Evolutionary conservation across 495 filamentous ascomycete genomes (phyloP).

Genomic region (Xanthoparmelia taractica): DNA sequence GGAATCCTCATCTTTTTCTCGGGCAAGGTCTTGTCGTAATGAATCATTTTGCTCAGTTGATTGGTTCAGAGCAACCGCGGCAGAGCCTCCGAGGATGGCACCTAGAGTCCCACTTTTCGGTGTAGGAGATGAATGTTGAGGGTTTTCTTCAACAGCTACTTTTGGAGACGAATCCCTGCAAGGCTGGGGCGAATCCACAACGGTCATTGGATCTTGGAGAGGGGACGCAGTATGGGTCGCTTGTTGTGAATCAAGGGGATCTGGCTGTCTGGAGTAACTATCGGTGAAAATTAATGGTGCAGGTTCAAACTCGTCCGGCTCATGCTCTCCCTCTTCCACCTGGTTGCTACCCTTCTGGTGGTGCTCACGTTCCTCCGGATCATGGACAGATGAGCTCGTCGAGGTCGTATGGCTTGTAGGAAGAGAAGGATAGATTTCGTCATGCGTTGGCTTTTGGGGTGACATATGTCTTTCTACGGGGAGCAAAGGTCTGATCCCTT

Average conservation of each 20-base stretch:
- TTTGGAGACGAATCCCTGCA: neutral
- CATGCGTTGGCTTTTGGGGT: constrained; percentile 34
- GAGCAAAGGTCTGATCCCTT: constrained; percentile 44
- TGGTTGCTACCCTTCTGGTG: neutral
- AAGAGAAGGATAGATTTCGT: constrained; percentile 41
- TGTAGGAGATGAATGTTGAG: neutral
- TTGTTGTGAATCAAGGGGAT: constrained; percentile 34
- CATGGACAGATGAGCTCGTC: constrained; percentile 38
- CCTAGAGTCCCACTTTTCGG: constrained; percentile 3
- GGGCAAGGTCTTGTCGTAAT: neutral
- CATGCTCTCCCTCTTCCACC: neutral
- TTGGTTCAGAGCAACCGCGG: constrained; percentile 2
- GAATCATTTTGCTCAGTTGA: neutral
- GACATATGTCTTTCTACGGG: constrained; percentile 42
- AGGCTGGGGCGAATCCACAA: neutral
- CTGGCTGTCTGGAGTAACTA: constrained; percentile 5
- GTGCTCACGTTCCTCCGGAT: constrained; percentile 22
- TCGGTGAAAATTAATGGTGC: neutral
- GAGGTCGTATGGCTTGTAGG: constrained; percentile 46
- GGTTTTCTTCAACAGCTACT: neutral
- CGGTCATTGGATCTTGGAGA: constrained; percentile 9
- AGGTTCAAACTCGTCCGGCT: neutral
- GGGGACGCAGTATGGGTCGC: constrained; percentile 34
- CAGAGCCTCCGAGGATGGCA: constrained; percentile 12
- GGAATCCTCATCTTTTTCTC: constrained; percentile 5